These are phyloP conservation scores for Tuber borchii DNA, from an alignment of 495 filamentous ascomycete genomes.

Conservation along the genomic window DNA sequence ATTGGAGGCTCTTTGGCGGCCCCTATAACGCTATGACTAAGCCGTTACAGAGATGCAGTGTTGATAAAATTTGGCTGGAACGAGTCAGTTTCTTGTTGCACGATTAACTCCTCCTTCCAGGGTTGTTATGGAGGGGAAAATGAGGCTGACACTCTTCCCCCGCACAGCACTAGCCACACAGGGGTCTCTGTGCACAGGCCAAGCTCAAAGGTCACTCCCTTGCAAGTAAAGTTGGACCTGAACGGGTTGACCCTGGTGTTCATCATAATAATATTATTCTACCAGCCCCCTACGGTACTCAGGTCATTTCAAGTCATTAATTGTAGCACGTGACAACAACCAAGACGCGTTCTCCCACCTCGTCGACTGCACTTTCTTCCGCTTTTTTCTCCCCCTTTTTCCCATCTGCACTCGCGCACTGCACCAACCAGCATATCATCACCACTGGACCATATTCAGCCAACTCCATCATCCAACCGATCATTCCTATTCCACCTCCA, in stretches of 20 bases:
- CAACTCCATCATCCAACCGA: constrained; percentile 30
- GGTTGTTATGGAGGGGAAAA: background rate
- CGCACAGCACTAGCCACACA: background rate
- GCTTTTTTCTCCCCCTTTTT: constrained; percentile 1
- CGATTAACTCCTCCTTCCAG: background rate
- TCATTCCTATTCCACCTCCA: constrained; percentile 25
- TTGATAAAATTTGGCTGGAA: background rate
- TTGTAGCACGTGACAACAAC: background rate
- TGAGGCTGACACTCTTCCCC: background rate
- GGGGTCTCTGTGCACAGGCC: background rate
- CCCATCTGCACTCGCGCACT: background rate
- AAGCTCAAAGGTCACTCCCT: background rate
- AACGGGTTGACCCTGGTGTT: background rate
- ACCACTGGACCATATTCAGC: constrained; percentile 28
- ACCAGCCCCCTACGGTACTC: background rate
- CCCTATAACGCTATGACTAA: background rate
- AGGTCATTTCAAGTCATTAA: background rate
- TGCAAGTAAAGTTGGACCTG: background rate
- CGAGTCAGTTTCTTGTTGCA: background rate
- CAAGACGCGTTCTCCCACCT: background rate
- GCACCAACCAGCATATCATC: constrained; percentile 11
- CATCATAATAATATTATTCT: background rate
- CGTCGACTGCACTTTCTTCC: constrained; percentile 16
- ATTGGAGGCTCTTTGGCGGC: background rate
- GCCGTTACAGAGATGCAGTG: background rate